phyloP scores from a whole-genome alignment of 768 basidiomycete genomes.

The Albatrellus ellisii region DNA sequence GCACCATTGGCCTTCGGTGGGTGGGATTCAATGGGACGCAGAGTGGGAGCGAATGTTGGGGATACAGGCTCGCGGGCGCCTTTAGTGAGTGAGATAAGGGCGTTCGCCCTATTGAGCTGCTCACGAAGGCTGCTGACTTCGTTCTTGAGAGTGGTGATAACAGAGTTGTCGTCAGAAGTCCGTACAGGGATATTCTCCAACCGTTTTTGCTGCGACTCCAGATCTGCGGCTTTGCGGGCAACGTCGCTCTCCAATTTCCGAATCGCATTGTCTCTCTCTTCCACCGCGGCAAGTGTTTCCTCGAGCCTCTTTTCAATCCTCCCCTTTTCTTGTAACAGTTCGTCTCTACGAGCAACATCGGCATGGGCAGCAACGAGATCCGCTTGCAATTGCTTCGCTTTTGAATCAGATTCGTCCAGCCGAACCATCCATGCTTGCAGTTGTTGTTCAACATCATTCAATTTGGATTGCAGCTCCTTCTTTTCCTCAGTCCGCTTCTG shows the following conservation, averaged over 20 bases:
- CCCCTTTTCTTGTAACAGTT: slow-evolving; percentile 60
- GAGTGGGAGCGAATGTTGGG: slow-evolving; percentile 74
- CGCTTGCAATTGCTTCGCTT: slow-evolving; percentile 56
- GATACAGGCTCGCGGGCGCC: slow-evolving; percentile 58
- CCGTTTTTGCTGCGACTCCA: slow-evolving; percentile 65
- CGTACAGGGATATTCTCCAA: slow-evolving; percentile 51
- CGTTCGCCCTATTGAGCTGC: slow-evolving; percentile 91
- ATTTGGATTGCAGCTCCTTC: slow-evolving; percentile 68
- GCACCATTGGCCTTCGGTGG: slow-evolving; percentile 26
- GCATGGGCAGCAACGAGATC: slow-evolving; percentile 60
- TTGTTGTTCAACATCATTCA: slow-evolving; percentile 73
- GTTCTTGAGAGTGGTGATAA: slow-evolving; percentile 80
- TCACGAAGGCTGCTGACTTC: slow-evolving; percentile 90
- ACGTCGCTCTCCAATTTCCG: slow-evolving; percentile 73
- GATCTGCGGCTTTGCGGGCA: slow-evolving; percentile 51
- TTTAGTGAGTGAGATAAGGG: slow-evolving; percentile 76
- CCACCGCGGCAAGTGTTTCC: slow-evolving; percentile 56
- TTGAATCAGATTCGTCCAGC: slow-evolving; percentile 76
- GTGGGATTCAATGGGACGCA: slow-evolving; percentile 39
- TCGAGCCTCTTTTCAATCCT: slow-evolving; percentile 73
- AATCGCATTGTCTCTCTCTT: slow-evolving; percentile 78
- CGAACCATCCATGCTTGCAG: slow-evolving; percentile 74
- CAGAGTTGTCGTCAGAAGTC: slow-evolving; percentile 71
- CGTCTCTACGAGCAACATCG: slow-evolving; percentile 59
- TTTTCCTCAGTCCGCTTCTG: slow-evolving; percentile 87